phyloP scores from a whole-genome alignment of 805 yeast species.

The Wickerhamiella occidentalis region DNA sequence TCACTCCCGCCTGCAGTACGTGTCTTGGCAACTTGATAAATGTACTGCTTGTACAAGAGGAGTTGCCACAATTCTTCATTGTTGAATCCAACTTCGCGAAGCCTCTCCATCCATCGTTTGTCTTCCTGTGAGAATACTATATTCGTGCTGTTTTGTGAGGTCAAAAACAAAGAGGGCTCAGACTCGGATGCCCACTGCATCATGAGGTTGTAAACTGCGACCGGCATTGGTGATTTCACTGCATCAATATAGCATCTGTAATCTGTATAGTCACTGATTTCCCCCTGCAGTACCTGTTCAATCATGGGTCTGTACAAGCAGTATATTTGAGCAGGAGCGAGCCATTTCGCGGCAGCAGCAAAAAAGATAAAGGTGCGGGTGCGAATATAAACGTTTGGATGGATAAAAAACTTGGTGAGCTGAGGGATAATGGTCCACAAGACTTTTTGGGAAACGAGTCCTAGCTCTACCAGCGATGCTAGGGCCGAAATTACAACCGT shows the following conservation, averaged over 20 bases:
- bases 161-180: neutral
- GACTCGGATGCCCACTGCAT: conserved; percentile 53
- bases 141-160: neutral
- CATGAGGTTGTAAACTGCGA: conserved; percentile 50
- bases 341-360: conserved; percentile 46
- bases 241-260: conserved; percentile 53
- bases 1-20: neutral
- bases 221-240: conserved; percentile 48
- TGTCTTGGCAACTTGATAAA: conserved; percentile 30
- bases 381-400: conserved; percentile 80
- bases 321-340: conserved; percentile 66
- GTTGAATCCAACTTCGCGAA: conserved; percentile 59
- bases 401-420: conserved; percentile 50
- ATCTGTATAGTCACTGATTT: conserved; percentile 56
- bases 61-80: conserved; percentile 77
- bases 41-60: conserved; percentile 54
- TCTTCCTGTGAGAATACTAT: conserved; percentile 24
- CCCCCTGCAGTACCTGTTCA: conserved; percentile 64
- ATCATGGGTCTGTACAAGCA: conserved; percentile 76
- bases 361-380: conserved; percentile 53
- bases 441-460: conserved; percentile 39
- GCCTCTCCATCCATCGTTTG: conserved; percentile 47
- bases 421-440: conserved; percentile 44
- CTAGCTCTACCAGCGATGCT: conserved; percentile 43
- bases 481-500: conserved; percentile 52